Base-by-base conservation (phyloP, 106 monocot genomes). In the Allium cepa region DNA sequence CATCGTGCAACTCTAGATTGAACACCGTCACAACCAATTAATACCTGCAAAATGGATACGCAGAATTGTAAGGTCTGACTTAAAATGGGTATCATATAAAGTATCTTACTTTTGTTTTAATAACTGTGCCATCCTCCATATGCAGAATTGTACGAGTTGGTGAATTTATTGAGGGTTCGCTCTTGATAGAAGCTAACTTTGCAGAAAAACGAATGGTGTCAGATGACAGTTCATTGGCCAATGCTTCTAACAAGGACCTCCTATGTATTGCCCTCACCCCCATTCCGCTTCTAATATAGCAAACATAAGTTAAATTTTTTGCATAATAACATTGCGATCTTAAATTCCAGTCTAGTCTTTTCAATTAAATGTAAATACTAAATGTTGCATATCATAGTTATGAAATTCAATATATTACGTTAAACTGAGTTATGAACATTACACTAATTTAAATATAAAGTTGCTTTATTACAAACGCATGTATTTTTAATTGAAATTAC, bases 11-110 rank as follows among this genome's bases (percentile, higher is more conserved):
- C 82, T 58, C 67, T 57, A 7, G 86, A 86, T 26, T 86, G 65
- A 59, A 86, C 73, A 3, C 86, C 86, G 22, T 86, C 86, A 27
- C 86, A 82, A 17, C 86, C 79, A 45, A 87, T 77, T 67, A 87
- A 50, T 5, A 82, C 60, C 56, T 69, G 48, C 36, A 49, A 63
- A 13, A 28, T 45, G n/a, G 10, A 26, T 11, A 12, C 0, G 47
- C 13, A 16, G 17, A 50, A 36, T 36, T 36, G 36, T 49, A 49
- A 49, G 15, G 7, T 2, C 47, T 48, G n/a, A 0, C 48, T 17
- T 16, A 16, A n/a, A 65, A 49, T 26, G 17, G 48, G 49, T 64
- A 7, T 8, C 9, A 17, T n/a, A 16, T 49, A n/a, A 48, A 14
- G 5, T 16, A 11, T 0, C 17, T 17, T 56, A 85, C 90, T 83